These are phyloP conservation scores for Crotalaria pallida DNA, from an alignment of 306 rosid genomes.

Conservation along the genomic window DNA sequence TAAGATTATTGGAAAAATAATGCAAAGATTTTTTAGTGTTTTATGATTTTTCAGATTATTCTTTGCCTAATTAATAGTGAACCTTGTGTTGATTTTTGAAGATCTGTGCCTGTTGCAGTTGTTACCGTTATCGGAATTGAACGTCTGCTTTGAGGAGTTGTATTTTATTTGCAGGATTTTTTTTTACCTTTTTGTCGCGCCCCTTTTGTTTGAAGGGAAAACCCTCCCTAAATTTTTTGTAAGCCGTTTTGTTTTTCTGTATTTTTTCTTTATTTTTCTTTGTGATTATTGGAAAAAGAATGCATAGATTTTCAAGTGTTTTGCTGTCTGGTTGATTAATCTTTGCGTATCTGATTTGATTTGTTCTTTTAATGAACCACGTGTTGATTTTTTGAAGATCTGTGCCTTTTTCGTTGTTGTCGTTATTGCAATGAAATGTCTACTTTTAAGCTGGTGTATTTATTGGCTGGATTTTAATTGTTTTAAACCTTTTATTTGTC, in stretches of 20 bases:
- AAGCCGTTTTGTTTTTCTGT: too few relatives aligned
- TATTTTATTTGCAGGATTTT: too few relatives aligned
- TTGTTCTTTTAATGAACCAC: background rate
- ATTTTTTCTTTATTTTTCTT: background rate
- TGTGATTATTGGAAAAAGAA: background rate
- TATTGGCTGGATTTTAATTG: background rate
- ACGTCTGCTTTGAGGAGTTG: too few relatives aligned
- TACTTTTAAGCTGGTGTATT: background rate
- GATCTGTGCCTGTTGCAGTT: too few relatives aligned
- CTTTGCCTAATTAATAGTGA: too few relatives aligned
- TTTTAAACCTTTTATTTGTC: background rate
- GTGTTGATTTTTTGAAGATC: slow-evolving; percentile 38
- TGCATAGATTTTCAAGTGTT: background rate
- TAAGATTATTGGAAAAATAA: background rate
- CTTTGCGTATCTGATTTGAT: background rate
- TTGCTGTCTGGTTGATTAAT: background rate
- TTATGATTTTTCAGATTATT: too few relatives aligned
- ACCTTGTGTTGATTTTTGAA: too few relatives aligned
- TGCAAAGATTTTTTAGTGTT: background rate
- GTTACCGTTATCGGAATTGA: too few relatives aligned
- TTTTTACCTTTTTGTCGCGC: too few relatives aligned
- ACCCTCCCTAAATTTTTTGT: too few relatives aligned
- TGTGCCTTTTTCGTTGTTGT: background rate
- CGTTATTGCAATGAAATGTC: background rate
- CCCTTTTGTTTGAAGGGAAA: too few relatives aligned